A percentile compares a stretch with the other conserved stretches of the same genome.
These are phyloP conservation scores for Stachybotrys chartarum DNA, from an alignment of 2,329 filamentous ascomycete species.

Conservation along the genomic window DNA sequence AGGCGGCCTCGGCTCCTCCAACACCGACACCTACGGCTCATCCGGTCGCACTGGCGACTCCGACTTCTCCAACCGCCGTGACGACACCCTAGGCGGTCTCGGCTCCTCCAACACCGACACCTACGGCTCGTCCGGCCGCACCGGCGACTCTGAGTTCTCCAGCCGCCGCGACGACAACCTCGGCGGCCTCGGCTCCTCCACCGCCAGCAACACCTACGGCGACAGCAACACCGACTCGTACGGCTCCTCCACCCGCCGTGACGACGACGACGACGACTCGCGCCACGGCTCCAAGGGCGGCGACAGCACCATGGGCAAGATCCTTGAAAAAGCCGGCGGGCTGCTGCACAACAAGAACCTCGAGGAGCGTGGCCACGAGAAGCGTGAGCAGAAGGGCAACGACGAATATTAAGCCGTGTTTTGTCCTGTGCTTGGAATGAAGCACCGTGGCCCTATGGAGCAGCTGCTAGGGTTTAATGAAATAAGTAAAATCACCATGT, in stretches of 20 bases:
- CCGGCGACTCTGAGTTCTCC: background rate
- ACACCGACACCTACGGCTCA: constrained; percentile 16
- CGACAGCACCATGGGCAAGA: constrained; percentile 46
- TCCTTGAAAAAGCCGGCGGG: constrained; percentile 51
- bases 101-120: constrained; percentile 5
- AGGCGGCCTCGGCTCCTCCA: constrained; percentile 5
- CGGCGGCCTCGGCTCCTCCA: background rate
- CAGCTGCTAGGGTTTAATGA: background rate
- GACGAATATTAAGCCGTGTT: constrained; percentile 12
- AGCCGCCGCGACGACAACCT: background rate
- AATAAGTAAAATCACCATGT: background rate
- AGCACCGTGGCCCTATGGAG: background rate
- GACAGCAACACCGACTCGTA: constrained; percentile 13
- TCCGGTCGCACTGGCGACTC: constrained; percentile 2
- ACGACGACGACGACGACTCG: constrained; percentile 3
- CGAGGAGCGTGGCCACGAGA: constrained; percentile 40
- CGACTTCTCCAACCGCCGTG: background rate
- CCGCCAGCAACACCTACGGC: constrained; percentile 10
- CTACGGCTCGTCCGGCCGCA: constrained; percentile 13
- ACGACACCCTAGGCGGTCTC: background rate
- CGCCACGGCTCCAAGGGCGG: constrained; percentile 6
- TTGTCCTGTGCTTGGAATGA: background rate
- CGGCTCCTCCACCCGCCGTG: constrained; percentile 10
- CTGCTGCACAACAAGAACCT: constrained; percentile 40
- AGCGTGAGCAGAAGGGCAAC: constrained; percentile 31